Base-by-base conservation (phyloP, 139 green algal genomes). In the Chlorella sp. region DNA sequence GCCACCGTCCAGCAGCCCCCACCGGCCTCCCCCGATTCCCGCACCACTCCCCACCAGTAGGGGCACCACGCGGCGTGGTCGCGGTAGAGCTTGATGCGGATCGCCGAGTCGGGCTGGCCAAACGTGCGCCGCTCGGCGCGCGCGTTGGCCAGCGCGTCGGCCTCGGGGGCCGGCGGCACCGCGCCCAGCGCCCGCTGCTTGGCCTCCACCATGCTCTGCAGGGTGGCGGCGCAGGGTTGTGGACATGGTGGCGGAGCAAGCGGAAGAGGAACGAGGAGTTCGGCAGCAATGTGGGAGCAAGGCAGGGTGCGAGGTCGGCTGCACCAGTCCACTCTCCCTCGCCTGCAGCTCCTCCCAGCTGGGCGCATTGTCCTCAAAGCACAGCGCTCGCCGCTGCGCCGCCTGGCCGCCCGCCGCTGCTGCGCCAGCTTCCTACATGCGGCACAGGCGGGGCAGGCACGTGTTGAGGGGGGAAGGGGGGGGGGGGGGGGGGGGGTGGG, bases 11-110 rank as follows among this genome's bases (percentile, higher is more conserved):
- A 64, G 56, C 56, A 41, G 51, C 19, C 9, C n/a, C n/a, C 8
- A 41, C 29, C 40, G 29, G 29, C 12, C 5, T 64, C 29, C 40
- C 29, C 56, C 40, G 56, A 31, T 31, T 9, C 8, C 5, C 41
- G 27, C n/a, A 38, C 17, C n/a, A 38, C 11, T 2, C 21, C 25
- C 51, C 75, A 62, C 29, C 7, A 45, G 45, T 58, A 92, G 2
- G 91, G 91, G 71, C 91, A 96, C 92, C 92, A 95, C 40, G 88
- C 83, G 0, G 89, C 89, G 70, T 89, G 77, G 74, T 95, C 87
- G 19, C 88, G 79, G 86, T 92, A 94, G 14, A 95, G 83, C 77
- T 88, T 91, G 6, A 95, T 67, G 6, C 67, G 59, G 2, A 89
- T 84, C 19, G 82, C 61, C 3, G 71, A 83, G n/a, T n/a, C n/a